Evolutionary conservation across 148 eudicot species (phyloP), one percentile per base, ranked within the genome.

Genomic region (Talinum fruticosum): DNA sequence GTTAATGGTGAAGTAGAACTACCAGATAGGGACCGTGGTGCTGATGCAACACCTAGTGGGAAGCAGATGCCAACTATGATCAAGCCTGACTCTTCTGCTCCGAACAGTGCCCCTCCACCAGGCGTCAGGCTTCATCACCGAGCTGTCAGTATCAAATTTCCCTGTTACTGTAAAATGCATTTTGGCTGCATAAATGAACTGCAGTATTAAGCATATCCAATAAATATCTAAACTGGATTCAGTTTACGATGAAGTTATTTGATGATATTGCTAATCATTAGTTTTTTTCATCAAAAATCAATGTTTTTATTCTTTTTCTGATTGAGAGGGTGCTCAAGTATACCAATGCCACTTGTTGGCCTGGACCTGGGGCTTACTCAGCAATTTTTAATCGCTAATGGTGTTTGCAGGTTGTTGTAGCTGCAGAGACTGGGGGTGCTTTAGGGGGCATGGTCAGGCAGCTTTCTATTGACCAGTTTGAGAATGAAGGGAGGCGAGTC

Each of bases 401-500:
- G 33, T 62, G 15, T 28, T 62, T 75, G 71, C 89, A 96, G 99
- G 99, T 96, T 23, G 97, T 96, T 80, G 92, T 96, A 80, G 99
- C 99, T 77, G 97, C 97, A 71, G 99, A 96, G 82, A 91, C 97
- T 79, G 97, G 97, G 78, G 99, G 99, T 71, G 97, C 94, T 73
- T 84, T 93, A 84, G 99, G 99, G 83, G 99, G 99, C 74, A 84
- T 96, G 99, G 97, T 93, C 69, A 89, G 99, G 81, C 97, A 93
- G 84, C 97, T 96, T 77, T 96, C 97, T 36, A 93, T 96, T 61
- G 99, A 96, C 83, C 99, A 93, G 81, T 96, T 96, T 90, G 97
- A 93, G 84, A 96, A 96, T 84, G 99, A 96, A 86, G 97, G 99
- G 76, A 84, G 99, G 84, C 88, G 99, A 35, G 97, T 96, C 41